Evolutionary conservation across 2,329 filamentous ascomycete species (phyloP), one percentile per base, ranked within the genome.

Genomic region (Trichophyton simii): DNA sequence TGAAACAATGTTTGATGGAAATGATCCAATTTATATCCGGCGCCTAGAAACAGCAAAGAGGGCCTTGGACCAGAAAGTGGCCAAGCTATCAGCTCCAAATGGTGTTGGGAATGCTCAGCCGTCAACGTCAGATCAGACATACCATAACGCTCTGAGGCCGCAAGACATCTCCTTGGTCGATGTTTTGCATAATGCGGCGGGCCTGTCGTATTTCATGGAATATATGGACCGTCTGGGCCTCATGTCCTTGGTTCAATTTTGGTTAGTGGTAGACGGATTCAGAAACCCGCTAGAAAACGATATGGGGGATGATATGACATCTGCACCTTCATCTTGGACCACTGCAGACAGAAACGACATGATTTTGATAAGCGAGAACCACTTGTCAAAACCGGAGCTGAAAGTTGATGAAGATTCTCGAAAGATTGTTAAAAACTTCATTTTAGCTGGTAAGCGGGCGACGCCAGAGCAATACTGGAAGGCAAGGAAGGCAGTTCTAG

Each of bases 161-260:
- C 86, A 91, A 65, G 87, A 88, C 67, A 87, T 87, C 6, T 86
- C 88, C 0, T 78, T 97, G 1, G 83, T 86, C 11, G 91, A 97
- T 66, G 80, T 99, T n/a, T 80, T 99, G 62, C 87, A 91, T 66
- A 91, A 95, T 72, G 84, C 94, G 1, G 88, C 92, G 0, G 92
- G 90, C 0, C 79, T 99, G 7, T 97, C 94, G 1, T 99, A 96
- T 72, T 97, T 99, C 76, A 99, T 99, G 94, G 94, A 99, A 72
- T 97, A 91, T 70, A 99, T 99, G 94, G 94, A 99, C 72, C 86
- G 94, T 48, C 88, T 91, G 71, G 82, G 83, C 15, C 79, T 92
- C 28, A 92, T 97, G 87, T 83, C 88, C 13, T 77, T 96, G 55
- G 91, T 99, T 4, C 94, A 99, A 69, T 99, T 97, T 73, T 99